These are phyloP conservation scores for Glebionis coronaria DNA, from an alignment of 129 eudicot genomes.

Conservation along the genomic window DNA sequence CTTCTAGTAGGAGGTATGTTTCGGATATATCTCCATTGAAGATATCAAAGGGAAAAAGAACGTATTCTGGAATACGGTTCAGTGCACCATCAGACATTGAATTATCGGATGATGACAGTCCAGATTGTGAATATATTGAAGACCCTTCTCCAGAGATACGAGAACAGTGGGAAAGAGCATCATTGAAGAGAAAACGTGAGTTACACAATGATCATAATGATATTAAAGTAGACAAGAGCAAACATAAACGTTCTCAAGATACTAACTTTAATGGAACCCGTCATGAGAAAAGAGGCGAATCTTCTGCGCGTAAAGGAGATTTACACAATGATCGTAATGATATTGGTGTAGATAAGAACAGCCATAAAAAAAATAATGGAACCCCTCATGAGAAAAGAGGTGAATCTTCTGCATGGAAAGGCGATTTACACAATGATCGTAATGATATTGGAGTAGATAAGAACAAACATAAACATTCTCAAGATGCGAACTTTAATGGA, in stretches of 20 bases:
- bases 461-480: too few relatives aligned
- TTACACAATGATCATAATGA: slow-evolving; percentile 24
- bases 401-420: too few relatives aligned
- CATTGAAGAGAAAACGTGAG: slow-evolving; percentile 46
- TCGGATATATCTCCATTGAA: slow-evolving; percentile 48
- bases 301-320: too few relatives aligned
- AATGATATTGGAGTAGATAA: too few relatives aligned
- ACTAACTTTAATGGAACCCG: slow-evolving; percentile 17
- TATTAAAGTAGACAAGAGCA: slow-evolving; percentile 15
- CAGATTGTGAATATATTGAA: slow-evolving; percentile 74
- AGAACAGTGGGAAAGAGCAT: slow-evolving; percentile 85
- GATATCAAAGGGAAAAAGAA: slow-evolving; percentile 76
- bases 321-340: too few relatives aligned
- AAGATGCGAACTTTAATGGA: too few relatives aligned
- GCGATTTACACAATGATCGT: too few relatives aligned
- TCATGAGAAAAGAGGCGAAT: too few relatives aligned
- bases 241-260: slow-evolving; percentile 16
- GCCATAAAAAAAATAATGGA: too few relatives aligned
- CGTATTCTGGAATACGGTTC: slow-evolving; percentile 32
- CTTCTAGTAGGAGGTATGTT: slow-evolving; percentile 41
- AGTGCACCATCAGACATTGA: slow-evolving; percentile 45
- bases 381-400: slow-evolving; percentile 21
- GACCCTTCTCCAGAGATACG: slow-evolving; percentile 47
- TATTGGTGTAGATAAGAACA: too few relatives aligned
- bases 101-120: slow-evolving; percentile 38